Evolutionary conservation across 2,329 filamentous ascomycete species (phyloP), one percentile per base, ranked within the genome.

Genomic region (Claviceps sp.): DNA sequence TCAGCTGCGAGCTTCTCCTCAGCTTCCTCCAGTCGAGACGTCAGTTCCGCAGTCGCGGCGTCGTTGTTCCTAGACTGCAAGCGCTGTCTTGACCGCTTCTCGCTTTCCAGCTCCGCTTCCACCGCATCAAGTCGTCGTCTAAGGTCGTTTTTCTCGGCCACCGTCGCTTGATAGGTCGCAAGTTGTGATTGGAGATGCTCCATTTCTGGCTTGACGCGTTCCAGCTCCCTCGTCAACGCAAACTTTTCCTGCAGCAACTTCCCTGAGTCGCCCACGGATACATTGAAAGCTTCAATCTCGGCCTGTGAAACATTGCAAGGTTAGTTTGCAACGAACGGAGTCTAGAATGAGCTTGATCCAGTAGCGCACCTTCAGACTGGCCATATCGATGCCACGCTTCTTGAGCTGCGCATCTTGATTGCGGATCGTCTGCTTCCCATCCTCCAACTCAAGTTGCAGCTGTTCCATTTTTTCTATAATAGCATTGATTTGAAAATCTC

Each of bases 101-200:
- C 87, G 58, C 86, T 87, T 57, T 90, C 87, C 2, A 95, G 74
- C 59, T 95, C 86, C 44, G 88, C 82, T 65, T 95, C 86, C 2
- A 90, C 67, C 1, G 84, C 81, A 61, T 77, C 84, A 30, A 95
- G 67, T 66, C 93, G 87, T 47, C 86, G 82, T 62, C 93, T 84
- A 14, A 96, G 69, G 2, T 84, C 77, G 46, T 91, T 73, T 65
- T 94, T 95, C 63, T 95, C 89, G 1, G 84, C 74, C 16, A 94
- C 72, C 11, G 87, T 71, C 2, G 78, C 75, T 61, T 89, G 82
- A 51, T 90, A 81, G 14, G 75, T 72, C 30, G 70, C 62, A 11
- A 81, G 64, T 59, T 81, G 77, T 2, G 75, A 72, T 56, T 71
- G 70, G 26, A 82, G 67, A 52, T 80, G 76, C 42, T 81, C 76